Base-by-base conservation (phyloP, 176 grass and related monocot species). In the Avena eriantha region DNA sequence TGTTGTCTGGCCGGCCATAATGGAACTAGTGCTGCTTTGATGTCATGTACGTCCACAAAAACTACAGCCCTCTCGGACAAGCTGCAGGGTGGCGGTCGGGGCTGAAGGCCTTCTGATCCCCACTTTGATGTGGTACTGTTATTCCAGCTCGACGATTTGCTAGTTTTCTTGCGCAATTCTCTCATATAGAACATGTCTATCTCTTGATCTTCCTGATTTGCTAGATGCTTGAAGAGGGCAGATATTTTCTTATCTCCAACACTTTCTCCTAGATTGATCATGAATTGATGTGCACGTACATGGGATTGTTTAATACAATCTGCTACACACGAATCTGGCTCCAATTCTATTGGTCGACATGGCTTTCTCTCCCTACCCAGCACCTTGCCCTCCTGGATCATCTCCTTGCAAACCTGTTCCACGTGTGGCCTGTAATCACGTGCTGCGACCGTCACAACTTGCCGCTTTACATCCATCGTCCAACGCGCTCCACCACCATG, bases 221-320 rank as follows among this genome's bases (percentile, higher is more conserved):
- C 17, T 56, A 5, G 53, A 56, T 7, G 53, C 53, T 56, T 56
- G 53, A 56, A 56, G 2, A 18, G 15, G 17, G 5, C 6, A 19
- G 17, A 19, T 56, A 5, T 56, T 56, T 7, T 56, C 53, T 54
- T 56, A 19, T 19, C 17, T 56, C 53, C 53, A 56, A 56, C 53
- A n/a, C 69, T 70, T 22, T 72, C 69, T 72, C 69, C 69, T 72
- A 36, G 69, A 72, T 45, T 21, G 10, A 72, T 72, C 19, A 71
- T 2, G 69, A 71, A 72, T 22, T 41, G 39, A 46, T 46, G 69
- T 72, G 69, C 68, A 70, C 35, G 17, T 18, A 19, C 1, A 35
- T 43, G 68, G 19, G 18, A 21, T 70, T 69, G 35, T 41, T 70
- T 70, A 35, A 41, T 43, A 35, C 68, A n/a, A 19, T 39, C 69